These are phyloP conservation scores for Lactuca sativa DNA, from an alignment of 129 eudicot genomes.

Conservation along the genomic window DNA sequence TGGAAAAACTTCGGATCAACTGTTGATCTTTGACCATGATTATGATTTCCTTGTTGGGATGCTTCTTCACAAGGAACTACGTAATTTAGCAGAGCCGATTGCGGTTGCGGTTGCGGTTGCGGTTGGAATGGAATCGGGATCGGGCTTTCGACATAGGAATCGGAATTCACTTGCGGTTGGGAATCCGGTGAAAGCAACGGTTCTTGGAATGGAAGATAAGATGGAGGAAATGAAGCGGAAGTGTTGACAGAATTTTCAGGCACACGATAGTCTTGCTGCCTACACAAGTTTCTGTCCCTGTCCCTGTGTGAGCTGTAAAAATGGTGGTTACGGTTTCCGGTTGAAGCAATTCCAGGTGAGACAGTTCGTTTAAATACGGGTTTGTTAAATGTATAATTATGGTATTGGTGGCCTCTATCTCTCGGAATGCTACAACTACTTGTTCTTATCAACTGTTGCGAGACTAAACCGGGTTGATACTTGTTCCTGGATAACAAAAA, in stretches of 20 bases:
- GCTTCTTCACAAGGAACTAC: conserved; percentile 27
- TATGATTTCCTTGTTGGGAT: conserved; percentile 18
- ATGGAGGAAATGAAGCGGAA: conserved; percentile 13
- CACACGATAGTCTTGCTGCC: background rate
- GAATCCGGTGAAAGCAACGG: conserved; percentile 3
- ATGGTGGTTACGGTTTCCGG: conserved; percentile 24
- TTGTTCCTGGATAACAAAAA: conserved; percentile 33
- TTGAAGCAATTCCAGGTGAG: conserved; percentile 20
- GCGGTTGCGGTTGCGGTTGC: conserved; percentile 23
- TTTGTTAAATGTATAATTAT: conserved; percentile 30
- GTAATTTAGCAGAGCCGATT: conserved; percentile 17
- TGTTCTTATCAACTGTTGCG: conserved; percentile 40
- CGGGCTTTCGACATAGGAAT: conserved; percentile 9
- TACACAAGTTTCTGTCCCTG: background rate
- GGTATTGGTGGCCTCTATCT: conserved; percentile 15
- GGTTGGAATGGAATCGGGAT: conserved; percentile 30
- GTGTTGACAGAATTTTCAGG: background rate
- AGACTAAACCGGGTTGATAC: conserved; percentile 39
- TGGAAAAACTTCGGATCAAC: conserved; percentile 25
- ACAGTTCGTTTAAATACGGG: conserved; percentile 45
- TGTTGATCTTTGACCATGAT: conserved; percentile 26
- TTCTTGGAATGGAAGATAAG: conserved; percentile 10
- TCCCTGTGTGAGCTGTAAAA: conserved; percentile 19
- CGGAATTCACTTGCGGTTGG: background rate
- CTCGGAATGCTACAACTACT: conserved; percentile 30